phyloP scores from a whole-genome alignment of 352 stramenopile species.

The Globisporangium cystogenes region DNA sequence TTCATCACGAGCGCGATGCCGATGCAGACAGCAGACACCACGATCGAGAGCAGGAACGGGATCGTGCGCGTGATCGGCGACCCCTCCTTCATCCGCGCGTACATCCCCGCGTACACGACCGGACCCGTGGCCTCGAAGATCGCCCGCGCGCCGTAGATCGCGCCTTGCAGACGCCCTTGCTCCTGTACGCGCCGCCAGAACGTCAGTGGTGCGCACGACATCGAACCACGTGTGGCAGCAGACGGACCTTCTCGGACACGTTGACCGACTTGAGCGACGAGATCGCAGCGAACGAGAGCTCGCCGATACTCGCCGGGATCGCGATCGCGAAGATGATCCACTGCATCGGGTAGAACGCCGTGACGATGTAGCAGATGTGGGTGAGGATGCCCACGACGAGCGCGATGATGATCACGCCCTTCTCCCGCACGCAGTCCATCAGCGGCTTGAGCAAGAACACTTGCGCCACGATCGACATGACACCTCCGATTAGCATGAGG shows the following conservation, averaged over 20 bases:
- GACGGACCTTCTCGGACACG: conserved; percentile 38
- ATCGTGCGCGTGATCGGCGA: conserved; percentile 38
- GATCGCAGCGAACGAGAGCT: conserved; percentile 67
- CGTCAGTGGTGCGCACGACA: conserved; percentile 3
- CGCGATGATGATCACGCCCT: conserved; percentile 60
- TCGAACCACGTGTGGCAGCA: no score
- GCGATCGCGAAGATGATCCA: conserved; percentile 50
- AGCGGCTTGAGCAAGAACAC: conserved; percentile 53
- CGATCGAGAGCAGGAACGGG: conserved; percentile 52
- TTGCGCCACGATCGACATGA: conserved; percentile 54
- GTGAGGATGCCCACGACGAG: conserved; percentile 36
- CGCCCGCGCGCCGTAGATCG: conserved; percentile 59
- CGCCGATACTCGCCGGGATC: conserved; percentile 37
- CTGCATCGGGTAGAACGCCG: conserved; percentile 48
- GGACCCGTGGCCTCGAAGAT: conserved; percentile 59
- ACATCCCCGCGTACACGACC: conserved; percentile 50
- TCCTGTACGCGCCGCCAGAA: conserved; percentile 19
- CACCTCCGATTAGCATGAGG: conserved; percentile 52
- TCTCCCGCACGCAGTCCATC: conserved; percentile 50
- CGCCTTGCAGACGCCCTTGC: conserved; percentile 68
- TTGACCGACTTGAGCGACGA: conserved; percentile 62
- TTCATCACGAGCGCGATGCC: conserved; percentile 42
- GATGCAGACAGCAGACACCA: conserved; percentile 42
- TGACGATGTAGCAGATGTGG: conserved; percentile 29
- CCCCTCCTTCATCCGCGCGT: conserved; percentile 40